Evolutionary conservation across 148 eudicot genomes (phyloP), one percentile per base, ranked within the genome.

Genomic region (Silene conica): DNA sequence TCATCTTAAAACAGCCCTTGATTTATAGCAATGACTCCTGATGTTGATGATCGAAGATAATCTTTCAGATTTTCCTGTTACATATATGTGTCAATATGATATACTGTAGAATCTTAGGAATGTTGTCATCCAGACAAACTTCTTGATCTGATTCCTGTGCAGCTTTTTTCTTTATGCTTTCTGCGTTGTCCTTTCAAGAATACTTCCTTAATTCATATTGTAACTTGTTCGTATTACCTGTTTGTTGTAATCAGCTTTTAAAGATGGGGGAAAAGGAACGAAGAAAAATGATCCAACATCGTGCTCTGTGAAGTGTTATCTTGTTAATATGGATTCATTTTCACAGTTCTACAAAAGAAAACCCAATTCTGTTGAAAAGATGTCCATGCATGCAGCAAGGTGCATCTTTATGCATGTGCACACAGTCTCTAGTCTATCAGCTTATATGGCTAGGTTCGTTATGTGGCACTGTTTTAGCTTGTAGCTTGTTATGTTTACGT

Each of bases 291-390:
- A n/a, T 15, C 41, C 64, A 16, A 54, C 50, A 13, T 52, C 26
- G 2, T 52, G 75, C 56, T 34, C 71, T 59, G 80, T 84, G 3
- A 89, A 82, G 73, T 84, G 89, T 71, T 87, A 83, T 50, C 88
- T 90, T 74, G 89, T 86, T 15, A 68, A 81, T 22, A 71, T 71
- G 57, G 86, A 85, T 65, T 67, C 84, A 15, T 71, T 85, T 78
- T 73, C 79, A n/a, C 83, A 71, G 22, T 69, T 43, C 34, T 65
- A 67, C 50, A 65, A 38, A 14, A 11, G 13, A 22, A 52, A 25
- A 5, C 43, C 21, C 1, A 34, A 69, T 22, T 13, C 59, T 16
- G 21, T 16, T 25, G 43, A 22, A 69, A 54, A 14, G 41, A 25
- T 69, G 6, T 54, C 72, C 15, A 38, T 23, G 4, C 41, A 69